Evolutionary conservation across 768 basidiomycete species (phyloP), one percentile per base, ranked within the genome.

Genomic region (Tremella mesenterica): DNA sequence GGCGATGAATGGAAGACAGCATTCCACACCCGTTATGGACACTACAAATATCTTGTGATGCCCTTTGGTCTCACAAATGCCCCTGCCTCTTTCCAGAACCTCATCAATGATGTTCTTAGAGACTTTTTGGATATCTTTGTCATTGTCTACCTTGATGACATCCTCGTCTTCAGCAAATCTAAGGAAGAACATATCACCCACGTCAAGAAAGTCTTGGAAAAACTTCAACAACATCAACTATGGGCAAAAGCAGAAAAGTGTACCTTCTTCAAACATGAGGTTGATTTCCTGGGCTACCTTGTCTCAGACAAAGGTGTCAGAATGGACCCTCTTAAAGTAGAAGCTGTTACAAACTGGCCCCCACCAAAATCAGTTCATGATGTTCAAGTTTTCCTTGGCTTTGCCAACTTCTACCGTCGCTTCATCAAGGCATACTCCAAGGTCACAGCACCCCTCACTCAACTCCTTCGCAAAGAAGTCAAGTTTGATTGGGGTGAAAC

Each of bases 231-330:
- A 1, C 31, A 20, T 21, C 12, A 41, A 0, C 58, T 71, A 1
- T 66, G 25, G 23, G 36, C 44, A 20, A 62, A 66, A 28, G 20
- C 50, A 5, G 52, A 50, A 13, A 68, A 68, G 45, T 64, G 64
- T 44, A 48, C 56, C 14, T 70, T 67, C 49, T 33, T 57, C 29
- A 26, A 14, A 21, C 16, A 45, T 1, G 16, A 44, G 1, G 45
- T 64, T 21, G 53, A 61, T 29, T 68, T 64, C 53, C 52, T 70
- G 6, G 66, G 68, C 13, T 58, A 44, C 47, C 38, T 59, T 14
- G 33, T 64, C 25, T 44, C 25, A 28, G n/a, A 28, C 4, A 31
- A 43, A 1, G 56, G 59, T 6, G 28, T 63, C 18, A n/a, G 25
- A 33, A 57, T 57, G 51, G n/a, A n/a, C n/a, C n/a, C n/a, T n/a